Evolutionary conservation across 805 yeast genomes (phyloP), one percentile per base, ranked within the genome.

Genomic region (Yarrowia sp.): DNA sequence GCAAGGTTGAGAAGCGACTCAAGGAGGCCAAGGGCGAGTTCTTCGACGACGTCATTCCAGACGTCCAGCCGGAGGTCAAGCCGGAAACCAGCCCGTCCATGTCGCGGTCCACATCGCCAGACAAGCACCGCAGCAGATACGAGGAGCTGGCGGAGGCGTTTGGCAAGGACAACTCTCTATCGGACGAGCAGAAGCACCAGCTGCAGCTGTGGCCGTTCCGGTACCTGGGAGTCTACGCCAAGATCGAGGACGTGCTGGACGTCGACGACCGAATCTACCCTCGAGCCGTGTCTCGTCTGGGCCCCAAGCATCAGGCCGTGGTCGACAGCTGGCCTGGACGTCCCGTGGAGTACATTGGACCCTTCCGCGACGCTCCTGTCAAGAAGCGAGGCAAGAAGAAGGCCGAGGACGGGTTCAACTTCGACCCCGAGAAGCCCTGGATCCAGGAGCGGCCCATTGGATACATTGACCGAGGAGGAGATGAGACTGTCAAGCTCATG

Each of bases 391-490:
- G 63, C 42, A 68, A 69, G 59, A 67, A 65, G 47, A 63, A 16
- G 64, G 65, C 39, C 69, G 47, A 38, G 4, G 61, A 36, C 12
- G 41, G 41, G 7, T 51, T 51, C 32, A 13, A 18, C 12, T 51
- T 16, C 7, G 58, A 51, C 18, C 58, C 58, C 12, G 47, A 38
- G 35, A 55, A 55, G 47, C 80, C 79, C 0, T 90, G 96, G 96
- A 74, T 89, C 29, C 92, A 87, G 69, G 87, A 86, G 3, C 76
- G 86, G 64, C 96, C 96, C 0, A 77, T 79, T 56, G 96, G 96
- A 0, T 90, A 89, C 71, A 75, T 88, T 6, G 96, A 90, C 68
- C 79, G 98, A 68, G 97, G 97, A 1, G 84, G 82, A 3, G 88
- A 85, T 68, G 84, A 80, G 19, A 79, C 81, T 2, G 70, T 76